phyloP scores from a whole-genome alignment of 441 rosid species.

The Syzygium malaccense region DNA sequence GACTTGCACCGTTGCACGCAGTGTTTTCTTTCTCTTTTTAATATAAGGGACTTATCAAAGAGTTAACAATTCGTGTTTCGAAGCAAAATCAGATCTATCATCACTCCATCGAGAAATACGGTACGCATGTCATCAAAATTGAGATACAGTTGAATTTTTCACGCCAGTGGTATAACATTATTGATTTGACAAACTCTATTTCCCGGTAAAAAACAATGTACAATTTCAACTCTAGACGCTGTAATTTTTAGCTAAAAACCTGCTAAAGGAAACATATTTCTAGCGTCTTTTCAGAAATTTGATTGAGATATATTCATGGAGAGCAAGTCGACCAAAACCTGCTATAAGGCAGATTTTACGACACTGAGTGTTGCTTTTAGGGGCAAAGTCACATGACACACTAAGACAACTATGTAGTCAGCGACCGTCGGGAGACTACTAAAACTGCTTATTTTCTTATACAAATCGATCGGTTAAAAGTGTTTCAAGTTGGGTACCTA shows the following conservation, averaged over 20 bases:
- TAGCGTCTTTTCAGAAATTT: neutral
- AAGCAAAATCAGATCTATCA: slow-evolving; percentile 28
- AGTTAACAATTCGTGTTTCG: too few relatives aligned
- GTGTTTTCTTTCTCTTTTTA: too few relatives aligned
- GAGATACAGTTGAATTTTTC: neutral
- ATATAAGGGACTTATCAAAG: too few relatives aligned
- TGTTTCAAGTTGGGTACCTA: neutral
- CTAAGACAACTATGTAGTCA: neutral
- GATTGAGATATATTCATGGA: neutral
- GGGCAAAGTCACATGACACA: too few relatives aligned
- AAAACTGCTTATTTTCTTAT: neutral
- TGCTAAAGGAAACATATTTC: neutral
- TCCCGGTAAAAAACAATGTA: neutral
- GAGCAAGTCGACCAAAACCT: neutral
- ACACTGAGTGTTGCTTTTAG: neutral
- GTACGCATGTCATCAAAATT: neutral
- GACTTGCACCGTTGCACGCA: too few relatives aligned
- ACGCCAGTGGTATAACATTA: rapidly evolving
- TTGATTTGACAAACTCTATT: neutral
- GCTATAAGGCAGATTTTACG: neutral
- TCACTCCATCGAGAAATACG: neutral
- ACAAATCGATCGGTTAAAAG: neutral
- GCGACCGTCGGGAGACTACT: neutral
- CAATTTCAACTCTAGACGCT: rapidly evolving
- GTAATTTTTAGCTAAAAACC: neutral